Conservation (phyloP, 1,139 yeast genomes). For the Trichomonascaceae sp. region DNA sequence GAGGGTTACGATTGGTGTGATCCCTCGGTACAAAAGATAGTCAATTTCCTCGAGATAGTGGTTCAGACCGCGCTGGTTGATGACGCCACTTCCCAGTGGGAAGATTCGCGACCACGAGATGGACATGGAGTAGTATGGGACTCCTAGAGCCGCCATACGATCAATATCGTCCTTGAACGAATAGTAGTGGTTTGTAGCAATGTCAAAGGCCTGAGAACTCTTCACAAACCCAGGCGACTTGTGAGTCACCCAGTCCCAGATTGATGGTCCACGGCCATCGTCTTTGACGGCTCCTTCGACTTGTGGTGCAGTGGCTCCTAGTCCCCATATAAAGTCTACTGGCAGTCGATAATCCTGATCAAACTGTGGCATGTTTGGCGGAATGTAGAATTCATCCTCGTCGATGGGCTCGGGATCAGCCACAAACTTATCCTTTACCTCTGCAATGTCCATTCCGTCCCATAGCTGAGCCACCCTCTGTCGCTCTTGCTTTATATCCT, state of each 20-base stretch:
- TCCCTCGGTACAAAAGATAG: conserved; percentile 21
- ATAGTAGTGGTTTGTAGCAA: conserved; percentile 27
- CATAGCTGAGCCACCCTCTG: conserved; percentile 3
- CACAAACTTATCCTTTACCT: conserved; percentile 7
- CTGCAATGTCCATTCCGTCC: conserved; percentile 6
- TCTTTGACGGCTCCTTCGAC: conserved; percentile 29
- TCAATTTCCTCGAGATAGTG: conserved; percentile 28
- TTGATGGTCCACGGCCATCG: conserved; percentile 27
- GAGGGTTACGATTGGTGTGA: conserved; percentile 27
- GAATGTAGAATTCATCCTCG: conserved; percentile 2
- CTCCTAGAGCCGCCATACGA: conserved; percentile 27
- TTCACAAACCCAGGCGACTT: conserved; percentile 11
- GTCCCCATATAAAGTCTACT: conserved; percentile 15
- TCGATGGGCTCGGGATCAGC: conserved; percentile 9
- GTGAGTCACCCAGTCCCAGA: conserved; percentile 20
- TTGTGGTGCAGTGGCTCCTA: conserved; percentile 21
- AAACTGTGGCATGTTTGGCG: conserved; percentile 10
- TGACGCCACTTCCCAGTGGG: conserved; percentile 24
- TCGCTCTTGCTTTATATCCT: neutral
- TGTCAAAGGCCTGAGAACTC: conserved; percentile 12
- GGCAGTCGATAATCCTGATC: conserved; percentile 8
- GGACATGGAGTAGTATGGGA: conserved; percentile 25
- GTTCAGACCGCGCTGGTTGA: conserved; percentile 25
- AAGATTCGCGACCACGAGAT: conserved; percentile 29
- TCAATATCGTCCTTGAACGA: conserved; percentile 27